A percentile compares a stretch with the other conserved stretches of the same genome.
phyloP scores from a whole-genome alignment of 108 stramenopile genomes.

The Cyclostephanos tholiformis region DNA sequence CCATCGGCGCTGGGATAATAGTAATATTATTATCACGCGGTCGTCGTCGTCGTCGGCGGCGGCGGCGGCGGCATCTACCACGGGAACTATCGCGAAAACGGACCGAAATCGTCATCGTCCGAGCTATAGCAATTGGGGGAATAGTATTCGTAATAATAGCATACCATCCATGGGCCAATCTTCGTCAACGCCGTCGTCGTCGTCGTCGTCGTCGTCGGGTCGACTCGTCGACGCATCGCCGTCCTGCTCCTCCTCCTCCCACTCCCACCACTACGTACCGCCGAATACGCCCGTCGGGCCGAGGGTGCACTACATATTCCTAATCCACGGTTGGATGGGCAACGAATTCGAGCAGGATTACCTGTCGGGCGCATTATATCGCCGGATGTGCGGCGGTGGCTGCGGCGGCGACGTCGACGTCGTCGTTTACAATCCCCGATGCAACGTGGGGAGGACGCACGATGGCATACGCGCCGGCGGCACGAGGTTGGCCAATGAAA shows the following conservation, averaged over 20 bases:
- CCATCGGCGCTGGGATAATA: no score
- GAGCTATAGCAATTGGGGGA: no score
- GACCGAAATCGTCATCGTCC: no score
- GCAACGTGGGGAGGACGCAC: constrained; percentile 78
- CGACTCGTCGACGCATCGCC: background rate
- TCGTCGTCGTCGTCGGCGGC: no score
- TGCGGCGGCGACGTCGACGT: constrained; percentile 21
- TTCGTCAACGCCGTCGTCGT: background rate
- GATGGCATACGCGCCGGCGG: constrained; percentile 85
- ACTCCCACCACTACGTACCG: constrained; percentile 11
- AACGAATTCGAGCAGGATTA: constrained; percentile 79
- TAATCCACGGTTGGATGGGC: constrained; percentile 86
- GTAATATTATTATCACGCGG: no score
- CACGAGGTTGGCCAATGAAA: constrained; percentile 73
- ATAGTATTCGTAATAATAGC: no score
- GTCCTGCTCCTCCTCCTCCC: background rate
- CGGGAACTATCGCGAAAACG: no score
- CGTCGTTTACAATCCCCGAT: constrained; percentile 63
- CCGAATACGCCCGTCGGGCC: constrained; percentile 26
- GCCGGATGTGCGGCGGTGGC: constrained; percentile 2
- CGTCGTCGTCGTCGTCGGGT: constrained; percentile 4
- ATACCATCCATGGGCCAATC: no score
- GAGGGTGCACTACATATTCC: constrained; percentile 65
- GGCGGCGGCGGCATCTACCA: no score
- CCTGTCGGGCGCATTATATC: constrained; percentile 51